These are phyloP conservation scores for Lentinula detonsa DNA, from an alignment of 768 basidiomycete genomes.

Conservation along the genomic window DNA sequence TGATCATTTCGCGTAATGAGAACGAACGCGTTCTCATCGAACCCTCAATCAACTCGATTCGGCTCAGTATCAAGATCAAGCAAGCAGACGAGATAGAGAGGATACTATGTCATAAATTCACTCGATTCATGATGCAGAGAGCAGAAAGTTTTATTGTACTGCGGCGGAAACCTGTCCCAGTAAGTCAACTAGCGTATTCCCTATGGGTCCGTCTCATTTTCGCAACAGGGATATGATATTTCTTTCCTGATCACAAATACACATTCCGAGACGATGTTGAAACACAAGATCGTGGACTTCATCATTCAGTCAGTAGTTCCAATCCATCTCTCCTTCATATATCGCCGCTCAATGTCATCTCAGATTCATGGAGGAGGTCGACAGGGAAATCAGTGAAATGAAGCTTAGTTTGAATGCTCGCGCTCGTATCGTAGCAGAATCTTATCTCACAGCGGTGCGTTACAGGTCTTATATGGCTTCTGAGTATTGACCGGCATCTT, in stretches of 20 bases:
- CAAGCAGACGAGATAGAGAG: conserved; percentile 99
- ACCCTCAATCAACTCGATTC: conserved; percentile 94
- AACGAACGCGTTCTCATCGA: conserved; percentile 97
- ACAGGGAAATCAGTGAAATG: conserved; percentile 99
- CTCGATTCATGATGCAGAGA: conserved; percentile 97
- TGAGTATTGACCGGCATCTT: background rate
- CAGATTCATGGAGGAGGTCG: conserved; percentile 99
- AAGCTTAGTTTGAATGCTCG: conserved; percentile 94
- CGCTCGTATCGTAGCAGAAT: conserved; percentile 95
- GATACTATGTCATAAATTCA: conserved; percentile 97
- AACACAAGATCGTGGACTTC: conserved; percentile 99
- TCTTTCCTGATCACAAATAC: conserved; percentile 97
- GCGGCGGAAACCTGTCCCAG: conserved; percentile 88
- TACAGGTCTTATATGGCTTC: background rate
- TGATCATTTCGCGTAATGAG: conserved; percentile 94
- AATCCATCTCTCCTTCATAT: background rate
- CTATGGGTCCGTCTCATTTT: background rate
- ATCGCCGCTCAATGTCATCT: background rate
- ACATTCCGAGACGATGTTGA: conserved; percentile 97
- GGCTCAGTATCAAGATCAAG: conserved; percentile 97
- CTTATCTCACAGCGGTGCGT: conserved; percentile 86
- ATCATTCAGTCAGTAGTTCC: conserved; percentile 79
- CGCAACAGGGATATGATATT: conserved; percentile 87
- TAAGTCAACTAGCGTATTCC: conserved; percentile 26
- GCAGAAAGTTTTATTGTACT: conserved; percentile 97